A percentile compares a stretch with the other conserved stretches of the same genome.
Evolutionary conservation across 805 yeast species (phyloP).

Genomic region (Peterozyma xylosa): DNA sequence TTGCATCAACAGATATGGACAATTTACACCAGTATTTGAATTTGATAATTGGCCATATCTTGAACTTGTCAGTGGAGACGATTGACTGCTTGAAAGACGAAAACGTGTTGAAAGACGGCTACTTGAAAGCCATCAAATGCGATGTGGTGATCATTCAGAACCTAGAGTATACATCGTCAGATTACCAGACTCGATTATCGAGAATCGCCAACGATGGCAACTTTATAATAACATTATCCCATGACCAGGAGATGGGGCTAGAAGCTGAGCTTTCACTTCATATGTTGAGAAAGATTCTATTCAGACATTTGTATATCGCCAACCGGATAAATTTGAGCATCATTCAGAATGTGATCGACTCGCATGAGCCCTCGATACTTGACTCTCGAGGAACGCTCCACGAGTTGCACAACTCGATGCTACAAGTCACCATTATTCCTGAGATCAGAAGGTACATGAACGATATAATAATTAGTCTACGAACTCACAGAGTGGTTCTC

Average conservation of each 20-base stretch:
- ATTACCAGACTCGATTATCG: neutral
- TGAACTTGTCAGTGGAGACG: slow-evolving; percentile 11
- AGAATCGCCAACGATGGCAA: too few relatives aligned
- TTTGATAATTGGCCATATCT: slow-evolving; percentile 5
- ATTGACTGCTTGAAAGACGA: slow-evolving; percentile 5
- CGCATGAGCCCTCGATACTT: too few relatives aligned
- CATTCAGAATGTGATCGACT: too few relatives aligned
- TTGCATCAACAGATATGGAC: slow-evolving; percentile 13
- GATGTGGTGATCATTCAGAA: slow-evolving; percentile 10
- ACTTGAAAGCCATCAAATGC: neutral
- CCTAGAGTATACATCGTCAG: slow-evolving; percentile 5
- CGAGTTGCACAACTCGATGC: too few relatives aligned
- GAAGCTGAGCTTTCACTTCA: too few relatives aligned
- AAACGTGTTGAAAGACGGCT: too few relatives aligned
- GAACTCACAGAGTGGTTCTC: slow-evolving; percentile 47
- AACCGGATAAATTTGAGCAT: too few relatives aligned
- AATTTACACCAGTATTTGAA: slow-evolving; percentile 13
- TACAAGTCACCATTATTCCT: slow-evolving; percentile 25
- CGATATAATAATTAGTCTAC: slow-evolving; percentile 43
- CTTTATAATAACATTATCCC: too few relatives aligned
- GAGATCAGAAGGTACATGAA: slow-evolving; percentile 48
- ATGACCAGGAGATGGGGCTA: too few relatives aligned
- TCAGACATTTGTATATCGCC: too few relatives aligned
- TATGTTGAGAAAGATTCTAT: too few relatives aligned
- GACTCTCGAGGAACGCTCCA: too few relatives aligned